Evolutionary conservation across 2,329 filamentous ascomycete genomes (phyloP), one percentile per base, ranked within the genome.

Genomic region (Fusarium abutilonis): DNA sequence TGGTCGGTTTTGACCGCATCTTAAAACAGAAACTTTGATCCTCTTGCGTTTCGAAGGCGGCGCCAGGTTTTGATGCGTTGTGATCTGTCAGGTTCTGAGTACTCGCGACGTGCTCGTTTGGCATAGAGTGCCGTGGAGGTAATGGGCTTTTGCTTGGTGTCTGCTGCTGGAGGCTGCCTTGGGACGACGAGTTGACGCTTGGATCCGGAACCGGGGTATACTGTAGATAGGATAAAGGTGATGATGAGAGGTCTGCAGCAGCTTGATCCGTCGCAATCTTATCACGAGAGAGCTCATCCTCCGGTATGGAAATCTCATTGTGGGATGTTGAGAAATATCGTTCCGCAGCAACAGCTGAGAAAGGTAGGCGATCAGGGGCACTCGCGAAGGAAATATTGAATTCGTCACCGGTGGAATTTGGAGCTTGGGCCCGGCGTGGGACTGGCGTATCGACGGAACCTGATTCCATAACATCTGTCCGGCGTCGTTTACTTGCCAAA

Each of bases 1-100:
- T 36, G 8, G 44, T 26, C 15, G n/a, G 8, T 41, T 23, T 67
- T 26, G 54, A 35, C 6, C 56, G 66, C 38, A 68, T 67, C 19
- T 69, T 74, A 56, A 73, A 77, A 15, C 64, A 61, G 45, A 76
- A 76, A 51, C 72, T 77, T 11, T 68, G 63, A 36, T 77, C 74
- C 56, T 70, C 64, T 39, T 77, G 73, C 9, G 69, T 75, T 46
- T 70, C 59, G 9, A 70, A 60, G 35, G 52, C 46, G 10, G 47
- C 43, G 1, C 38, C 26, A 32, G 14, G 23, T 26, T 14, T 41
- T 23, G 36, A 40, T 19, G 39, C 31, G 19, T 52, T 36, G 26
- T 46, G 28, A 9, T 49, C 17, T 19, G 19, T 14, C 10, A 15
- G 10, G 15, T 35, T 17, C 13, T 31, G 17, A n/a, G 31, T 11